Evolutionary conservation across 1,284 basidiomycete species (phyloP).

Genomic region (Erythrobasidium hasegawianum): DNA sequence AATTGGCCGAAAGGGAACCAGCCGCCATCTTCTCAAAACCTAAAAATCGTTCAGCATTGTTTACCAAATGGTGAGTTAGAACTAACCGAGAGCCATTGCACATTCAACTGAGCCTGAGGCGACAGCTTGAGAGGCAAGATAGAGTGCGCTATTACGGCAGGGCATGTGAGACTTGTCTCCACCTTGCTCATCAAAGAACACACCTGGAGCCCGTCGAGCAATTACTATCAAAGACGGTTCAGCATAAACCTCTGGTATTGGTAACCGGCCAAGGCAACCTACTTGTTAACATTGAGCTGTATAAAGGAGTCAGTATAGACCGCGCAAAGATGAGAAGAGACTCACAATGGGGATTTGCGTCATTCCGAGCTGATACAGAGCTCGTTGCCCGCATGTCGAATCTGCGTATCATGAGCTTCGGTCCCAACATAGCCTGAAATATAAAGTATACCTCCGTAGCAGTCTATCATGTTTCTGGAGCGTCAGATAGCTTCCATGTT

Average conservation of each 20-base stretch:
- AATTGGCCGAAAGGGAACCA: constrained; percentile 67
- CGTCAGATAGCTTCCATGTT: no score
- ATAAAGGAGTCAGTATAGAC: background rate
- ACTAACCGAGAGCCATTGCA: constrained; percentile 65
- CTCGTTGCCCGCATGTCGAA: constrained; percentile 74
- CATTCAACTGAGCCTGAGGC: constrained; percentile 70
- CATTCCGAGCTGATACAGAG: constrained; percentile 76
- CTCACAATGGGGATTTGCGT: constrained; percentile 81
- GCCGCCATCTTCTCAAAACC: constrained; percentile 77
- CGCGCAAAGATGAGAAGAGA: constrained; percentile 61
- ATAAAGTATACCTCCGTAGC: no score
- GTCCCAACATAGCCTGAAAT: no score
- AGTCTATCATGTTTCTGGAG: no score
- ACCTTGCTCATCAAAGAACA: background rate
- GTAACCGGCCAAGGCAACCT: background rate
- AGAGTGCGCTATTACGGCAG: constrained; percentile 58
- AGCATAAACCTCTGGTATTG: no score
- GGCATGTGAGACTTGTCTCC: constrained; percentile 11
- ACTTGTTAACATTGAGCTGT: constrained; percentile 27
- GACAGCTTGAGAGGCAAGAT: constrained; percentile 64
- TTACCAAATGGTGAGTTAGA: no score
- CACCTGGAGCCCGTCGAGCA: constrained; percentile 65
- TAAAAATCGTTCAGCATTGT: no score
- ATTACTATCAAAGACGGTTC: no score
- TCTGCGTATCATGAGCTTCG: no score